Evolutionary conservation across 2,329 filamentous ascomycete genomes (phyloP), one percentile per base, ranked within the genome.

Genomic region (Alternaria viburni): DNA sequence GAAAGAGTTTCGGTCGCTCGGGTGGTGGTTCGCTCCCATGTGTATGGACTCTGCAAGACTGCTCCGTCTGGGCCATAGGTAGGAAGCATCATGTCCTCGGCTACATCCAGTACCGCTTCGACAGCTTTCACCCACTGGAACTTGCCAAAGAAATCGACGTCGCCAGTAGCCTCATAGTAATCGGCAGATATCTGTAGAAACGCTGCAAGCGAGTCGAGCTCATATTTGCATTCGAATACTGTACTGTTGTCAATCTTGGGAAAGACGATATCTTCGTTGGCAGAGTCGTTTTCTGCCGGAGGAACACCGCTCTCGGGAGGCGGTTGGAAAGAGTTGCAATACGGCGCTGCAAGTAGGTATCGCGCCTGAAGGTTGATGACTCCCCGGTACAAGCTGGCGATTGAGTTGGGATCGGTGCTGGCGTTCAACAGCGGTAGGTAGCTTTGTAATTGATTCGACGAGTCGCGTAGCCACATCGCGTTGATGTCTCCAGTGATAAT

Each of bases 321-420:
- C 21, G 85, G 82, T 65, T 86, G 84, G 69, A 86, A 86, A 6
- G 83, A 81, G 71, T 86, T 85, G 77, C 84, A 86, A 69, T 84
- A 86, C 6, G 84, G 84, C 15, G 86, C 87, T 30, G 86, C 85
- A 57, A 88, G 83, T 55, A 93, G 84, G 76, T 91, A 92, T 47
- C 90, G 84, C 21, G 89, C 84, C 74, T 93, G 90, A 6, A 91
- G 83, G 74, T 93, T 92, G 76, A 93, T 90, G 3, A 90, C 86
- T 1, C 90, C 90, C 13, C 90, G 86, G 79, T 89, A 92, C 0
- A 93, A 81, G 21, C 86, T 88, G 32, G 90, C 89, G 19, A 93
- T 83, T 1, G 89, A 90, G 71, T 89, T 82, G 5, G 81, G 79
- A 4, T 84, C 83, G 6, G 80, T 80, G 41, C 86, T 87, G 4